phyloP scores from a whole-genome alignment of 768 basidiomycete species.

The Kwoniella dendrophila region DNA sequence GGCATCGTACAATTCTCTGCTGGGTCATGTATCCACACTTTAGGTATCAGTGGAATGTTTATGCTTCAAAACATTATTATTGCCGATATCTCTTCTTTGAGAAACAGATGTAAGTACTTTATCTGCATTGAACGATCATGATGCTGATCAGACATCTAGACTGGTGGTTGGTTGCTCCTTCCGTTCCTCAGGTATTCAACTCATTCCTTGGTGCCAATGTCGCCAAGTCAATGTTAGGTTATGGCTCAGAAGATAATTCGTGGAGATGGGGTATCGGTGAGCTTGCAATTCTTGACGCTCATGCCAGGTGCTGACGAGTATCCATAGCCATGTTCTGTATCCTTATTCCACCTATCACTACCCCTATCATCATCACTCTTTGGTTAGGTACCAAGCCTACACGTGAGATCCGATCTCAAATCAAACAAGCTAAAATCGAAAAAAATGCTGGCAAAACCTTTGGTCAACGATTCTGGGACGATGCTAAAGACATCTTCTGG shows the following conservation, averaged over 20 bases:
- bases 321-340: conserved; percentile 48
- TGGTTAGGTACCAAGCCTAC: conserved; percentile 24
- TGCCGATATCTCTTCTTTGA: conserved; percentile 36
- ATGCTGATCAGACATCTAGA: too few relatives aligned
- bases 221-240: conserved; percentile 31
- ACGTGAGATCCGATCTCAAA: conserved; percentile 10
- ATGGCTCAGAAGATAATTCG: conserved; percentile 14
- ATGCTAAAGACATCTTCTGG: conserved; percentile 43
- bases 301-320: background rate
- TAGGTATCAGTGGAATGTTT: conserved; percentile 51
- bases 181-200: conserved; percentile 52
- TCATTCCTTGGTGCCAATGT: conserved; percentile 48
- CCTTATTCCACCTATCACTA: conserved; percentile 43
- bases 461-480: conserved; percentile 11
- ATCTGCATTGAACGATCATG: too few relatives aligned
- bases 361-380: conserved; percentile 51
- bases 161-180: conserved; percentile 52
- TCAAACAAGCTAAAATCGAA: conserved; percentile 28
- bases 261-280: conserved; percentile 48
- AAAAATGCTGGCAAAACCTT: background rate
- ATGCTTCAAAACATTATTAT: conserved; percentile 48
- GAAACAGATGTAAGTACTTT: conserved; percentile 33
- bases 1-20: conserved; percentile 37
- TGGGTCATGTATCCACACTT: conserved; percentile 47
- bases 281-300: background rate